Conservation (phyloP, 2,329 filamentous ascomycete species). For the Chaetomiaceae sp. region DNA sequence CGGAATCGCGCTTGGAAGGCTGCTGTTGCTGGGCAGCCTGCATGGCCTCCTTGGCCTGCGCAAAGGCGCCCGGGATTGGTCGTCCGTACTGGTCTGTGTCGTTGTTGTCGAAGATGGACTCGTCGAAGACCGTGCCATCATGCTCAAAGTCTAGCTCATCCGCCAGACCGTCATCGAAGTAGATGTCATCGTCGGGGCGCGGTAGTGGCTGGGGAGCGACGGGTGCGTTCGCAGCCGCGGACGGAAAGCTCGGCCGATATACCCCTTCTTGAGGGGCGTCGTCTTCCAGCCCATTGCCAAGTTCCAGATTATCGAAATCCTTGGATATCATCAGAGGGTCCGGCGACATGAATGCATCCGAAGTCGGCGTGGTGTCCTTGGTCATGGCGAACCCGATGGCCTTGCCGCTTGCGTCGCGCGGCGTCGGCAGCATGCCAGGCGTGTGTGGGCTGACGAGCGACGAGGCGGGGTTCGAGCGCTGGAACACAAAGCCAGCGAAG, state of each 20-base stretch:
- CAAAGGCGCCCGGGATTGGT: slow-evolving; percentile 56
- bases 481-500: slow-evolving; percentile 56
- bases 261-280: neutral
- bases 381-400: slow-evolving; percentile 55
- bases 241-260: slow-evolving; percentile 24
- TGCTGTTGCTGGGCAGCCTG: slow-evolving; percentile 36
- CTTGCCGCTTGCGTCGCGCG: slow-evolving; percentile 51
- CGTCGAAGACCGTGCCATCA: slow-evolving; percentile 60
- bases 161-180: slow-evolving; percentile 58
- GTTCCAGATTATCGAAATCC: slow-evolving; percentile 33
- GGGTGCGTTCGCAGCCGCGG: slow-evolving; percentile 13
- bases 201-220: neutral
- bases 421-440: slow-evolving; percentile 46
- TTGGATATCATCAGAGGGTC: slow-evolving; percentile 14
- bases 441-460: slow-evolving; percentile 47
- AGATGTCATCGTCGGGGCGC: slow-evolving; percentile 53
- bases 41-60: slow-evolving; percentile 44
- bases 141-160: slow-evolving; percentile 46
- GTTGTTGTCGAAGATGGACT: slow-evolving; percentile 67
- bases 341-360: slow-evolving; percentile 19
- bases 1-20: slow-evolving; percentile 43
- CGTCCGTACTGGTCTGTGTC: slow-evolving; percentile 60
- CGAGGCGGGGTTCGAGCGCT: slow-evolving; percentile 50
- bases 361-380: slow-evolving; percentile 37
- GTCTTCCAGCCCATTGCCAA: slow-evolving; percentile 33